phyloP scores from a whole-genome alignment of 768 basidiomycete species.

The Boletellus sp. region DNA sequence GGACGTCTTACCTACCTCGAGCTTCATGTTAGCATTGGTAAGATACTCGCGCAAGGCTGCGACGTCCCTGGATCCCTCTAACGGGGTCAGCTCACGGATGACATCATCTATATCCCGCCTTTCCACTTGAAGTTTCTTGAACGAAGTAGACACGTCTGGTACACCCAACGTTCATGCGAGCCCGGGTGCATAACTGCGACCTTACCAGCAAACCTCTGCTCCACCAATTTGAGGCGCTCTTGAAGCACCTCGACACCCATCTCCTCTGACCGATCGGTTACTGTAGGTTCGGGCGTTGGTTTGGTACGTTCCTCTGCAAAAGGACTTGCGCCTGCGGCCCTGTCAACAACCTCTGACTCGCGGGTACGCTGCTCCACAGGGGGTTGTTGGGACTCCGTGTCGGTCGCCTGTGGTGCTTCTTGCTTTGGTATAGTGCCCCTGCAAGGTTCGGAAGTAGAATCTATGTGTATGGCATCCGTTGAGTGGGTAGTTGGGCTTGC shows the following conservation, averaged over 20 bases:
- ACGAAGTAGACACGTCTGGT: conserved; percentile 76
- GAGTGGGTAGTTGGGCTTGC: neutral
- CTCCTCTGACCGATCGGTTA: conserved; percentile 3
- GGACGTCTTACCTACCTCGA: conserved; percentile 51
- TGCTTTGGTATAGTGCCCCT: neutral
- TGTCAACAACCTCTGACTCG: neutral
- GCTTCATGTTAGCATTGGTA: conserved; percentile 58
- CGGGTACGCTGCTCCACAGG: neutral
- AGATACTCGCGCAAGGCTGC: conserved; percentile 74
- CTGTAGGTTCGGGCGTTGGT: neutral
- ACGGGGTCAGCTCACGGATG: conserved; percentile 65
- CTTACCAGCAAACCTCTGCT: conserved; percentile 74
- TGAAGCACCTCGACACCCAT: conserved; percentile 55
- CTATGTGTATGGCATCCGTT: neutral
- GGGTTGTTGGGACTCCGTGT: neutral
- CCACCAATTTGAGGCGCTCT: conserved; percentile 63
- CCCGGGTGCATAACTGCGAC: neutral
- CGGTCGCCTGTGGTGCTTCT: neutral
- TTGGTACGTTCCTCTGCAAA: neutral
- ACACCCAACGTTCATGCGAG: conserved; percentile 3
- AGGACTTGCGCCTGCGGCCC: neutral
- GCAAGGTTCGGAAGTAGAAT: neutral
- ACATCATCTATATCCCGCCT: conserved; percentile 64
- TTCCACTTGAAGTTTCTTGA: conserved; percentile 71
- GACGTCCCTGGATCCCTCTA: conserved; percentile 61